Evolutionary conservation across 331 rosid species (phyloP).

Genomic region (Stylosanthes scabra): DNA sequence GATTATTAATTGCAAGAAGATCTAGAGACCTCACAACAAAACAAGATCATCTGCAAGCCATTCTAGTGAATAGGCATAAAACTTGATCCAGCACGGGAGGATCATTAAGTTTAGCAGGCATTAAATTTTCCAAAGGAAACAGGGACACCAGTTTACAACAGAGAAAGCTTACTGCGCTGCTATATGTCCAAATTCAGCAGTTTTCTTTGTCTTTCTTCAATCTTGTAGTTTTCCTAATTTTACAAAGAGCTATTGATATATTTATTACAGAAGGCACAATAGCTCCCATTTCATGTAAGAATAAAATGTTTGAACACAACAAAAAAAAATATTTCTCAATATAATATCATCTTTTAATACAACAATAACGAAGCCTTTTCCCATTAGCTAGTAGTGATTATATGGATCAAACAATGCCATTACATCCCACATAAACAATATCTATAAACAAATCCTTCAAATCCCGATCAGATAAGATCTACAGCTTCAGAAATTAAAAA

Average conservation of each 20-base stretch:
- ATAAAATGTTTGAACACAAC: not conserved
- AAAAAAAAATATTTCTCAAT: not conserved
- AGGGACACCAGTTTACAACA: not conserved
- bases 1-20: slow-evolving; percentile 20
- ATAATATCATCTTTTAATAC: not conserved
- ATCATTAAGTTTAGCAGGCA: slow-evolving; percentile 7
- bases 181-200: slow-evolving; percentile 15
- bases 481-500: slow-evolving; percentile 16
- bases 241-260: not conserved
- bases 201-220: slow-evolving; percentile 12
- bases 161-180: not conserved
- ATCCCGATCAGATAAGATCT: not conserved
- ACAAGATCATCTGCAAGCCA: slow-evolving; percentile 5
- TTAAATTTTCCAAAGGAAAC: not conserved
- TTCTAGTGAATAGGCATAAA: slow-evolving; percentile 13
- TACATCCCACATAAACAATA: not conserved
- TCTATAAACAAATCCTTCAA: not conserved
- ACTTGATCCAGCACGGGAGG: not conserved
- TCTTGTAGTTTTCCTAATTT: slow-evolving; percentile 1
- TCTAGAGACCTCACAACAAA: slow-evolving; percentile 6
- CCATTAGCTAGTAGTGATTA: not conserved
- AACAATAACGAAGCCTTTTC: not conserved
- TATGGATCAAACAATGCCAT: not conserved
- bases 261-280: slow-evolving; percentile 1
- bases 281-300: slow-evolving; percentile 5